Conservation (phyloP, 495 filamentous ascomycete species). For the Venustampulla echinocandica region DNA sequence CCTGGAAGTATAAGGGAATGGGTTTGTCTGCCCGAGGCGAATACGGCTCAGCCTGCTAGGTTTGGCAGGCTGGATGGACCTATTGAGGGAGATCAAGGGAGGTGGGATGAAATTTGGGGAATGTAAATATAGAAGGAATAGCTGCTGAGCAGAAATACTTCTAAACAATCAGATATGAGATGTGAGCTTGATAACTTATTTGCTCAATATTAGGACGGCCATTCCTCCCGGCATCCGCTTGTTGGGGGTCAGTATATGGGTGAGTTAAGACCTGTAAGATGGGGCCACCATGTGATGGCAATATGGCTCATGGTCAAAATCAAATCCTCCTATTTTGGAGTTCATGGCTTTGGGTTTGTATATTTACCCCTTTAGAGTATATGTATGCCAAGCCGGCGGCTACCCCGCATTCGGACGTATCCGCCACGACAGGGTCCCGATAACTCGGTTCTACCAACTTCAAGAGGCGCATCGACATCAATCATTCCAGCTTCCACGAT, state of each 20-base stretch:
- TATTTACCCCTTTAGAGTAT: not conserved
- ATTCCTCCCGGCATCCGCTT: too few relatives aligned
- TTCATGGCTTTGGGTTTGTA: too few relatives aligned
- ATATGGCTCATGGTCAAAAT: too few relatives aligned
- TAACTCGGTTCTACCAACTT: too few relatives aligned
- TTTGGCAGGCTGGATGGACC: slow-evolving; percentile 49
- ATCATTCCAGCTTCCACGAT: not conserved
- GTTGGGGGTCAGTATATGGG: too few relatives aligned
- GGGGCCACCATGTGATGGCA: too few relatives aligned
- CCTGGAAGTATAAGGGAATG: slow-evolving; percentile 70
- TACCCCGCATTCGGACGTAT: not conserved
- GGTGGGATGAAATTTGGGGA: slow-evolving; percentile 58
- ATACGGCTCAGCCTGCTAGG: slow-evolving; percentile 43
- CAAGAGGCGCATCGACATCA: not conserved
- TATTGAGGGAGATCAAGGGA: slow-evolving; percentile 39
- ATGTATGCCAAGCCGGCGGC: not conserved
- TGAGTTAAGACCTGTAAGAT: too few relatives aligned
- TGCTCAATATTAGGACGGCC: too few relatives aligned
- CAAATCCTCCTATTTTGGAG: too few relatives aligned
- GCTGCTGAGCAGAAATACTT: not conserved
- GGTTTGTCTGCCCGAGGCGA: slow-evolving; percentile 67
- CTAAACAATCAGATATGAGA: too few relatives aligned
- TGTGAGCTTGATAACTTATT: too few relatives aligned
- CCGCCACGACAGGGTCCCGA: too few relatives aligned
- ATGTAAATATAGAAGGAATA: slow-evolving; percentile 19